These are phyloP conservation scores for Inonotus obliquus DNA, from an alignment of 1,284 basidiomycete species.

Conservation along the genomic window DNA sequence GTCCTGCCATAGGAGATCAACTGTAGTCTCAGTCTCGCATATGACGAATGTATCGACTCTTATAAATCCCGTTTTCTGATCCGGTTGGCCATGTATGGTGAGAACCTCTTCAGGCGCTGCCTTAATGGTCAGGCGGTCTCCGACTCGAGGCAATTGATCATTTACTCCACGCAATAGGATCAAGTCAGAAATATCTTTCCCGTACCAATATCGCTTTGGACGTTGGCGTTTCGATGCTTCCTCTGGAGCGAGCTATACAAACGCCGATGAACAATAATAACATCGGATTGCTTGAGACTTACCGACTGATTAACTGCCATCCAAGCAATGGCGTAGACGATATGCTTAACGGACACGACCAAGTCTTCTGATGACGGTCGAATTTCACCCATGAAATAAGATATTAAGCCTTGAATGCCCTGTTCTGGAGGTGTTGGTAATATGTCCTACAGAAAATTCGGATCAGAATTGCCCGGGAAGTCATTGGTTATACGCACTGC, in stretches of 20 bases:
- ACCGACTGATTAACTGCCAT: conserved; percentile 86
- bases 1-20: conserved; percentile 88
- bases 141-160: conserved; percentile 62
- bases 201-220: conserved; percentile 75
- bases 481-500: conserved; percentile 34
- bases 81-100: conserved; percentile 52
- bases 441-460: conserved; percentile 47
- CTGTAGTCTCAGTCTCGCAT: conserved; percentile 61
- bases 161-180: conserved; percentile 58
- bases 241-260: conserved; percentile 49
- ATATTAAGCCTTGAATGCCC: conserved; percentile 43
- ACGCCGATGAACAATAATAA: conserved; percentile 12
- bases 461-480: conserved; percentile 2
- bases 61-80: conserved; percentile 40
- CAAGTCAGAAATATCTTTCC: conserved; percentile 60
- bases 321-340: conserved; percentile 81
- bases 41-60: conserved; percentile 59
- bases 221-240: conserved; percentile 54
- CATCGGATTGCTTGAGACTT: conserved; percentile 25
- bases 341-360: conserved; percentile 74
- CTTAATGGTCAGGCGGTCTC: conserved; percentile 60
- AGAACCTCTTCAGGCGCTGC: conserved; percentile 40
- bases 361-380: conserved; percentile 47
- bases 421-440: conserved; percentile 45
- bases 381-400: conserved; percentile 40